A percentile compares a stretch with the other conserved stretches of the same genome.
Evolutionary conservation across 1,139 yeast species (phyloP).

Genomic region (Kurtzmaniella quercitrusa): DNA sequence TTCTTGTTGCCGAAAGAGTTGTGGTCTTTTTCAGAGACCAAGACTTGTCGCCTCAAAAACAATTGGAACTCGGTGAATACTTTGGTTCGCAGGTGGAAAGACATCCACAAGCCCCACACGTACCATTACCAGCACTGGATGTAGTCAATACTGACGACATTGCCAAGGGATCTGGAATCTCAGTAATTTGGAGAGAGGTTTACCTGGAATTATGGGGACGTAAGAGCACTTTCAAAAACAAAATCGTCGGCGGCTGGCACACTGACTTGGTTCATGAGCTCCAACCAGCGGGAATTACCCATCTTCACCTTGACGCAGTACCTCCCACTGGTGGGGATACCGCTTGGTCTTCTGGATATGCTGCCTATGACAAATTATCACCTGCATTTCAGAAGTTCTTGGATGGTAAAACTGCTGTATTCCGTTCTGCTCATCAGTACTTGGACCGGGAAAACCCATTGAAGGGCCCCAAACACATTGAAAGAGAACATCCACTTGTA

Average conservation of each 20-base stretch:
- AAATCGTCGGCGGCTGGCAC: slow-evolving; percentile 30
- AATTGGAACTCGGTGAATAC: slow-evolving; percentile 29
- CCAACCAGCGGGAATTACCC: slow-evolving; percentile 48
- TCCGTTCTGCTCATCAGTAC: slow-evolving; percentile 39
- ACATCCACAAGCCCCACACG: slow-evolving; percentile 23
- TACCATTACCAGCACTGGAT: slow-evolving; percentile 22
- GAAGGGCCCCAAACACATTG: slow-evolving; percentile 36
- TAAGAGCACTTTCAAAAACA: slow-evolving; percentile 8
- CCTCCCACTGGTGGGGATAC: slow-evolving; percentile 50
- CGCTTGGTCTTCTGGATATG: slow-evolving; percentile 47
- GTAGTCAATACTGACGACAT: slow-evolving; percentile 12
- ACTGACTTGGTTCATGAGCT: slow-evolving; percentile 45
- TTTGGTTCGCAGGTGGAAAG: slow-evolving; percentile 27
- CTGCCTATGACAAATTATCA: slow-evolving; percentile 48
- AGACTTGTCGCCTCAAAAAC: slow-evolving; percentile 30
- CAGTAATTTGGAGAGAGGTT: slow-evolving; percentile 40
- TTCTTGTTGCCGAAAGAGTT: slow-evolving; percentile 39
- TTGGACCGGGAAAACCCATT: slow-evolving; percentile 40
- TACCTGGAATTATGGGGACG: slow-evolving; percentile 21
- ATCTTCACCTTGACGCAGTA: slow-evolving; percentile 42
- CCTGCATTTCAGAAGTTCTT: slow-evolving; percentile 44
- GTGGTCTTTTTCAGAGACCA: slow-evolving; percentile 43
- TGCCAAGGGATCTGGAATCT: slow-evolving; percentile 25
- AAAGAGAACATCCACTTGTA: slow-evolving; percentile 44
- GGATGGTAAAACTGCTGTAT: slow-evolving; percentile 47